Conservation (phyloP, 108 stramenopile genomes). For the Conticribra weissflogii region DNA sequence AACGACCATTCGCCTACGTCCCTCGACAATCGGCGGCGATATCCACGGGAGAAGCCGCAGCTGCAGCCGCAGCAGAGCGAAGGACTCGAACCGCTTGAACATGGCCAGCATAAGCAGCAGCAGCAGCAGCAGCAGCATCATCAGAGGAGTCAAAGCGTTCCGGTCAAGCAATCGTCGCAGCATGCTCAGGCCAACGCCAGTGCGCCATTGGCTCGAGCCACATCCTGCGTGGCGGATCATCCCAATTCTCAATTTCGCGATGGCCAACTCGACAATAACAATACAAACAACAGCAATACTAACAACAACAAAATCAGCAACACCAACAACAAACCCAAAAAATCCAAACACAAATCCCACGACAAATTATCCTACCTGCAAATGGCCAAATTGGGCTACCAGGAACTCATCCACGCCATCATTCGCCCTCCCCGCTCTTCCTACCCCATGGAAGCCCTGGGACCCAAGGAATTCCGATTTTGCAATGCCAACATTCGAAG, state of each 20-base stretch:
- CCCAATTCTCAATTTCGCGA: neutral
- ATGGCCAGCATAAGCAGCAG: neutral
- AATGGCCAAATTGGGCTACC: constrained; percentile 88
- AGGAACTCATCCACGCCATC: constrained; percentile 96
- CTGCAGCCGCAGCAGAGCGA: neutral
- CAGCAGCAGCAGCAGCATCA: neutral
- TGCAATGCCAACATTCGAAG: constrained; percentile 27
- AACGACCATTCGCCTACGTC: neutral
- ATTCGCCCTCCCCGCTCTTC: constrained; percentile 95
- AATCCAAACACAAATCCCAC: neutral
- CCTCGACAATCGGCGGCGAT: neutral
- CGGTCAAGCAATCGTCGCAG: too few relatives aligned
- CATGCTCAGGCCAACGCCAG: too few relatives aligned
- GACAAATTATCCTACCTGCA: constrained; percentile 29
- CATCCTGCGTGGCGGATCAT: too few relatives aligned
- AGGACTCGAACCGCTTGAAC: too few relatives aligned
- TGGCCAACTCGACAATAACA: neutral
- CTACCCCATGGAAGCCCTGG: constrained; percentile 66
- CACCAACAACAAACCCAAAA: constrained; percentile 2
- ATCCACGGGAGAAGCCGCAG: neutral
- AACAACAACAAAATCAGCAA: neutral
- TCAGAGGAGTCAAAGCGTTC: too few relatives aligned
- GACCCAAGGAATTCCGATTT: constrained; percentile 69
- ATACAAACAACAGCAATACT: neutral
- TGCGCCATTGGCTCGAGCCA: too few relatives aligned